Conservation (phyloP, 768 basidiomycete species). For the Hygrocybe punicea region DNA sequence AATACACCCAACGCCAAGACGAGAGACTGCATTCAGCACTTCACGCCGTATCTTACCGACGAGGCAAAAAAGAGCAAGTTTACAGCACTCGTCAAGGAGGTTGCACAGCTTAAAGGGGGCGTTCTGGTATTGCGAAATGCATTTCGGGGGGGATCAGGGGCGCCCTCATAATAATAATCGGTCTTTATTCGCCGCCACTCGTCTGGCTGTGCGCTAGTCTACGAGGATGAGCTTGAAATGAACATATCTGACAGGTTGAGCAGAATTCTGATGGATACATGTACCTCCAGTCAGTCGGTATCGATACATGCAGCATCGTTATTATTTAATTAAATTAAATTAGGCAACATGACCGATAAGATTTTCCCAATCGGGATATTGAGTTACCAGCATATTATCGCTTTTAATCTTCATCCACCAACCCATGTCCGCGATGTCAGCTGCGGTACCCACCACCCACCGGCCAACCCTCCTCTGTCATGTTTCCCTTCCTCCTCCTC, state of each 20-base stretch:
- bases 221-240: too few relatives aligned
- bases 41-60: slow-evolving; percentile 70
- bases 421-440: neutral
- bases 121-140: slow-evolving; percentile 54
- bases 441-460: neutral
- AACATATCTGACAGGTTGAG: too few relatives aligned
- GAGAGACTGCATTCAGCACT: slow-evolving; percentile 75
- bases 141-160: slow-evolving; percentile 31
- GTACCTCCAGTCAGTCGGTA: too few relatives aligned
- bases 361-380: too few relatives aligned
- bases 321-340: too few relatives aligned
- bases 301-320: too few relatives aligned
- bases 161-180: slow-evolving; percentile 37
- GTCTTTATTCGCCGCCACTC: slow-evolving; percentile 7
- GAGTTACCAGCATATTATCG: too few relatives aligned
- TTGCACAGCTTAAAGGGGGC: slow-evolving; percentile 68
- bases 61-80: slow-evolving; percentile 68
- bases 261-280: too few relatives aligned
- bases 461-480: slow-evolving; percentile 10
- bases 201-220: neutral
- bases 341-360: too few relatives aligned
- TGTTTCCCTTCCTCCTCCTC: slow-evolving; percentile 22
- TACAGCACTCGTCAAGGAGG: slow-evolving; percentile 75
- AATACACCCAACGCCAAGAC: slow-evolving; percentile 68
- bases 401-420: neutral